Evolutionary conservation across 768 basidiomycete species (phyloP).

Genomic region (Amanita exitialis): DNA sequence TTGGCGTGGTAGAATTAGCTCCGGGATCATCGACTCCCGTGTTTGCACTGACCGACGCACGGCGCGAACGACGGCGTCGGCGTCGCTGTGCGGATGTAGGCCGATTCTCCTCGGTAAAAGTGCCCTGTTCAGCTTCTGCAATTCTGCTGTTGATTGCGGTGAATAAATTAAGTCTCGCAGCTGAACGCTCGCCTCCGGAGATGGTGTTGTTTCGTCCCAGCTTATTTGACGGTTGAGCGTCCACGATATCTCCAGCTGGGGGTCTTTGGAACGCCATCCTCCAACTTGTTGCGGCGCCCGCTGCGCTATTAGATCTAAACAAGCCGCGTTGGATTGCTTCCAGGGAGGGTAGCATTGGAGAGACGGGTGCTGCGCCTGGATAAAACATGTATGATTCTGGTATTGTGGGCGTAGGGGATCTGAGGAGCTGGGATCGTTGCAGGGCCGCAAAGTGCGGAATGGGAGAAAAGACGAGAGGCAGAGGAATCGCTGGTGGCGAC

Average conservation of each 20-base stretch:
- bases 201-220: constrained; percentile 72
- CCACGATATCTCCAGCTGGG: constrained; percentile 60
- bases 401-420: constrained; percentile 43
- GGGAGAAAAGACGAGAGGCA: constrained; percentile 31
- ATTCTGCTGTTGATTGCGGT: constrained; percentile 49
- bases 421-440: constrained; percentile 32
- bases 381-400: constrained; percentile 49
- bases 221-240: constrained; percentile 45
- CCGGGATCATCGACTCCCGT: constrained; percentile 45
- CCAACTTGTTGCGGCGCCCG: constrained; percentile 55
- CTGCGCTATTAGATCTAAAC: constrained; percentile 88
- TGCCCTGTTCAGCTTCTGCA: constrained; percentile 49
- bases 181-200: constrained; percentile 69
- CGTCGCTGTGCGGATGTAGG: constrained; percentile 39
- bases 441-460: constrained; percentile 50
- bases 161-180: constrained; percentile 60
- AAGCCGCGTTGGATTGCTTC: constrained; percentile 73
- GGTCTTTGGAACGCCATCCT: constrained; percentile 79
- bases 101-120: constrained; percentile 46
- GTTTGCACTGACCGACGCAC: constrained; percentile 30
- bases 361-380: constrained; percentile 56
- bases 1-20: constrained; percentile 38
- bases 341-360: constrained; percentile 63
- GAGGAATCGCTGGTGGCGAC: constrained; percentile 22
- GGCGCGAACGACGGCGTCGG: constrained; percentile 45